Conservation (phyloP, 495 filamentous ascomycete genomes). For the Xylaria bambusicola region DNA sequence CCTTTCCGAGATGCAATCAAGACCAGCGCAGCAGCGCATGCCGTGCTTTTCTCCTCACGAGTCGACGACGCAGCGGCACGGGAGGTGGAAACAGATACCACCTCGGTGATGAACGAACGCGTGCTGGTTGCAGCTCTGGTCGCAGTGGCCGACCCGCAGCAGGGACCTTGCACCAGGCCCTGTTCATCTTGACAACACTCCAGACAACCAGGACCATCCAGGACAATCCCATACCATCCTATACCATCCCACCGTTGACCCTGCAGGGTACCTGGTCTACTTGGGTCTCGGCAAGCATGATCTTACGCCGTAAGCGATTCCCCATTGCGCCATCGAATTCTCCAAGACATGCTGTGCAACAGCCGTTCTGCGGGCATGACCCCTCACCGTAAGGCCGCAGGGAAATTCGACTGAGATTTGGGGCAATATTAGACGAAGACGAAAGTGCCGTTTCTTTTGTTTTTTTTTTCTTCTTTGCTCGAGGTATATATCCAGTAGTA, state of each 20-base stretch:
- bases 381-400: conserved; percentile 20
- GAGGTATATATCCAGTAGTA: too few relatives aligned
- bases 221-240: not conserved
- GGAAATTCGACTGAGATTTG: not conserved
- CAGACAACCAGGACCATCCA: too few relatives aligned
- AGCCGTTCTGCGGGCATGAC: conserved; percentile 13
- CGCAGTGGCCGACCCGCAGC: conserved; percentile 19
- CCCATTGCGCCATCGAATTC: conserved; percentile 11
- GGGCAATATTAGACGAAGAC: not conserved
- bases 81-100: conserved; percentile 6
- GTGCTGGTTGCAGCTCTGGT: conserved; percentile 14
- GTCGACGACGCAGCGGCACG: not conserved
- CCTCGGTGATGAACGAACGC: conserved; percentile 18
- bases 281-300: conserved; percentile 11
- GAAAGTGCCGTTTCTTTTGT: not conserved
- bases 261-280: conserved; percentile 15
- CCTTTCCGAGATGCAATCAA: conserved; percentile 18
- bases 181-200: conserved; percentile 4
- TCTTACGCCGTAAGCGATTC: conserved; percentile 5
- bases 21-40: conserved; percentile 1
- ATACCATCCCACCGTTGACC: not conserved
- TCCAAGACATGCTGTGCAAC: conserved; percentile 19
- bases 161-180: conserved; percentile 4
- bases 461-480: too few relatives aligned
- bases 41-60: not conserved